phyloP scores from a whole-genome alignment of 1,139 yeast species.

The Kodamaea suecica region DNA sequence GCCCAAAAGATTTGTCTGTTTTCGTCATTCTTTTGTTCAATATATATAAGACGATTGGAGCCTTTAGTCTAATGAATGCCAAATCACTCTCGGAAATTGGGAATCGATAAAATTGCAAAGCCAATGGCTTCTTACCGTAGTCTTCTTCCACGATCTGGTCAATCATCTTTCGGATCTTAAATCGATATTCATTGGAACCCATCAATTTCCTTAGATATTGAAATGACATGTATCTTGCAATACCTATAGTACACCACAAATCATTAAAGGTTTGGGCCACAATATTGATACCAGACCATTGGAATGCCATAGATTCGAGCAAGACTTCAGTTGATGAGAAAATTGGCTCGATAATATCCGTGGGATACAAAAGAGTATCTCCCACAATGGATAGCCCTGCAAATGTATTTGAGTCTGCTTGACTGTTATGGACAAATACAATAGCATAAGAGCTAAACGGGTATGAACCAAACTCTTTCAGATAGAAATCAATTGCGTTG shows the following conservation, averaged over 20 bases:
- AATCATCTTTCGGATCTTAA: conserved; percentile 59
- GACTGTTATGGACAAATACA: conserved; percentile 65
- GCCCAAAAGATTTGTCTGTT: conserved; percentile 90
- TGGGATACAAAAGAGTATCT: conserved; percentile 67
- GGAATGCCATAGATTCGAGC: conserved; percentile 72
- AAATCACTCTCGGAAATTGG: conserved; percentile 70
- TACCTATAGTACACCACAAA: conserved; percentile 89
- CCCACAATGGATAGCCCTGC: conserved; percentile 76
- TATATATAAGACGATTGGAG: conserved; percentile 82
- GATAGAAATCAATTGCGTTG: conserved; percentile 77
- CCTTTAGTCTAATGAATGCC: conserved; percentile 66
- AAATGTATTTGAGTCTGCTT: conserved; percentile 52
- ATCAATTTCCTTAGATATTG: conserved; percentile 66
- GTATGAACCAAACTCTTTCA: conserved; percentile 88
- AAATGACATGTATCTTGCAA: conserved; percentile 78
- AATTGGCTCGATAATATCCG: conserved; percentile 77
- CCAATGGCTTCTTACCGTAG: conserved; percentile 78
- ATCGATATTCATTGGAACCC: conserved; percentile 83
- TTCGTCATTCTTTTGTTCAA: conserved; percentile 92
- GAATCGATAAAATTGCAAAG: conserved; percentile 58
- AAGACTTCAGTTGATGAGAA: conserved; percentile 65
- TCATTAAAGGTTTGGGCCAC: conserved; percentile 80
- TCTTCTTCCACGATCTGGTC: conserved; percentile 72
- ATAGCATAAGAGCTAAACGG: conserved; percentile 83
- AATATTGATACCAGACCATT: conserved; percentile 93